Percentiles rank a stretch among this genome's conserved stretches.
These are phyloP conservation scores for Amylostereum chailletii DNA, from an alignment of 1,284 basidiomycete species.

Conservation along the genomic window DNA sequence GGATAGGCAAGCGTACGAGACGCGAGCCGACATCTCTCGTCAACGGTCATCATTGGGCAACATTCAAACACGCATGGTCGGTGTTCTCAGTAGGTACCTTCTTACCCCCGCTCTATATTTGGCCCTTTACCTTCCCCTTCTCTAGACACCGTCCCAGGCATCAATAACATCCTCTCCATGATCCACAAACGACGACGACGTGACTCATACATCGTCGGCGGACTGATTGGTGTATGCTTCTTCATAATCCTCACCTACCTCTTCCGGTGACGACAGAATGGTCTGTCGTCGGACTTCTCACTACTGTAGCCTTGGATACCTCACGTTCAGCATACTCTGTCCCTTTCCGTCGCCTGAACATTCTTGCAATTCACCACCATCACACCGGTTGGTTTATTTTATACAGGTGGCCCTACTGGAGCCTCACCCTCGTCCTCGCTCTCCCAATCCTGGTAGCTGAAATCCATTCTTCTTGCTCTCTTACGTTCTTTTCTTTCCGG, in stretches of 20 bases:
- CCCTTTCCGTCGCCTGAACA: too few relatives aligned
- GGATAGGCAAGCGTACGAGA: slow-evolving; percentile 91
- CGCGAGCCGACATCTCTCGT: slow-evolving; percentile 86
- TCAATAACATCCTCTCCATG: slow-evolving; percentile 87
- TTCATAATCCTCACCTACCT: slow-evolving; percentile 77
- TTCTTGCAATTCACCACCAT: too few relatives aligned
- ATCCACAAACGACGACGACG: slow-evolving; percentile 86
- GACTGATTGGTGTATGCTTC: slow-evolving; percentile 78
- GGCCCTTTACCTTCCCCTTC: slow-evolving; percentile 2
- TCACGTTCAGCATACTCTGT: too few relatives aligned
- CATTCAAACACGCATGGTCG: slow-evolving; percentile 79
- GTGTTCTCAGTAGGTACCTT: slow-evolving; percentile 63
- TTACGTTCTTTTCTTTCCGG: slow-evolving; percentile 12
- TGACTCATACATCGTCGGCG: slow-evolving; percentile 86
- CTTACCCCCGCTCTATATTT: neutral
- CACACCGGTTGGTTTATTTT: too few relatives aligned
- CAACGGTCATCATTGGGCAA: slow-evolving; percentile 71
- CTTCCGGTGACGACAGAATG: slow-evolving; percentile 12
- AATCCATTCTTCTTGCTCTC: slow-evolving; percentile 12
- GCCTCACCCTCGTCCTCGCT: too few relatives aligned
- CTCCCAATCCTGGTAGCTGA: slow-evolving; percentile 14
- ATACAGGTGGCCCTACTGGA: too few relatives aligned
- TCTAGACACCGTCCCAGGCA: slow-evolving; percentile 82
- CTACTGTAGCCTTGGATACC: too few relatives aligned
- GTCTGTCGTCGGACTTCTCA: too few relatives aligned